These are phyloP conservation scores for Austropuccinia psidii DNA, from an alignment of 1,284 basidiomycete genomes.

Conservation along the genomic window DNA sequence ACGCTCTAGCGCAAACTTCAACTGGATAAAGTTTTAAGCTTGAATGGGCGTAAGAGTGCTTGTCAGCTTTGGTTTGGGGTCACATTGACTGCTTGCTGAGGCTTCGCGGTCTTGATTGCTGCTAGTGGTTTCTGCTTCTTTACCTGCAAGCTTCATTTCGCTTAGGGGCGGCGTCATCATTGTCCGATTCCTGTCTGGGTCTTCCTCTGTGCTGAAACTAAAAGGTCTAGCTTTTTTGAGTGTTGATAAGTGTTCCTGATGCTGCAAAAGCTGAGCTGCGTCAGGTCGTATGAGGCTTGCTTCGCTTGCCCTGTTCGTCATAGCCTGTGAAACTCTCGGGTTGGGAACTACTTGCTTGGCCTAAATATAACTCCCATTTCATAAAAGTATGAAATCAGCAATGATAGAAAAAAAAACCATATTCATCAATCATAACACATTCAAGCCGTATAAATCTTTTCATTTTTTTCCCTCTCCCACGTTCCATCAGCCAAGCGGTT, in stretches of 20 bases:
- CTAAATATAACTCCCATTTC: neutral
- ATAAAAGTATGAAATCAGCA: neutral
- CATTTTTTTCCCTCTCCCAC: neutral
- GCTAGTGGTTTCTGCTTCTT: conserved; percentile 3
- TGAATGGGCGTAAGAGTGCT: conserved; percentile 14
- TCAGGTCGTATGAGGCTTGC: neutral
- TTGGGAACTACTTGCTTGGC: neutral
- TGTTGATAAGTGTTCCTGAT: neutral
- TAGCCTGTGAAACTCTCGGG: neutral
- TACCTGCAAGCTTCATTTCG: conserved; percentile 29
- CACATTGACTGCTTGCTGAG: conserved; percentile 5
- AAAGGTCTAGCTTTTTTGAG: conserved; percentile 27
- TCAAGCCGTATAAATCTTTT: neutral
- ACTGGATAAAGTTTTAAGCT: conserved; percentile 1
- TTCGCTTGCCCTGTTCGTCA: too few relatives aligned
- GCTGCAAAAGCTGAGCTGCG: neutral
- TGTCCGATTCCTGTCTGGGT: neutral
- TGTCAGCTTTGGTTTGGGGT: conserved; percentile 11
- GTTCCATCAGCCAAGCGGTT: neutral
- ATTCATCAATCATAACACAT: neutral
- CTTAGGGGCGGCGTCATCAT: conserved; percentile 26
- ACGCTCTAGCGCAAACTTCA: too few relatives aligned
- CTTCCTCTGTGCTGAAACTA: neutral
- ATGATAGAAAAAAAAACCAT: neutral
- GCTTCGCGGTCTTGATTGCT: conserved; percentile 12